phyloP scores from a whole-genome alignment of 257 asterid genomes.

The Dorcoceras hygrometricum region DNA sequence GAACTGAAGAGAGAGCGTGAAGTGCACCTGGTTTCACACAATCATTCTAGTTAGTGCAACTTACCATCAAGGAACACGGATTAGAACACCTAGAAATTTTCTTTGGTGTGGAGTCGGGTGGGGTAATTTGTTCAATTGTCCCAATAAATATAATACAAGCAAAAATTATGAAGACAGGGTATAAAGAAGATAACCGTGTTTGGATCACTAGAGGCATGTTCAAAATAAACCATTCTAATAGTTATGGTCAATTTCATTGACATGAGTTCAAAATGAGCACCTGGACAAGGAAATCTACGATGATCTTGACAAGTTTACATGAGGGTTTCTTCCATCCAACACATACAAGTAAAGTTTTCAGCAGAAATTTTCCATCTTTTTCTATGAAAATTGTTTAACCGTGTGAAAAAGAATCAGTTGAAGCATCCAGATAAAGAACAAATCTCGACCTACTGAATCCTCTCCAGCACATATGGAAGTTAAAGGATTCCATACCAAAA shows the following conservation, averaged over 20 bases:
- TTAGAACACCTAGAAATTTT: not conserved
- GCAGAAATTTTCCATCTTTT: not conserved
- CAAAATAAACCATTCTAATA: not conserved
- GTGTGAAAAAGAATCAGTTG: not conserved
- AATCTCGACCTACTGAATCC: not conserved
- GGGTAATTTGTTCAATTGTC: not conserved
- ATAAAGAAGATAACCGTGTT: not conserved
- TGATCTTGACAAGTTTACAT: not conserved
- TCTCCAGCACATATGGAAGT: not conserved
- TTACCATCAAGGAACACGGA: not conserved
- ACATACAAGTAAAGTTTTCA: not conserved
- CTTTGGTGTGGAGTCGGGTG: not conserved
- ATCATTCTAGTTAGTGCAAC: constrained; percentile 1
- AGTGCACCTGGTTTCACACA: constrained; percentile 56
- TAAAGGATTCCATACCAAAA: not conserved
- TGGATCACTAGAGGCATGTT: not conserved
- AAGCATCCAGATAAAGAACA: not conserved
- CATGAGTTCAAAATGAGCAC: not conserved
- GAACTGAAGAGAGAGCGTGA: constrained; percentile 77
- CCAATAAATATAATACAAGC: not conserved
- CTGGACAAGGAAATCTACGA: constrained; percentile 12
- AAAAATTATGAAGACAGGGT: not conserved
- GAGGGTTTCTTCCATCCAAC: constrained; percentile 8
- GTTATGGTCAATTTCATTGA: not conserved
- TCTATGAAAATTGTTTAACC: not conserved